These are phyloP conservation scores for Stagonosporopsis chrysanthemi DNA, from an alignment of 2,329 filamentous ascomycete species.

Conservation along the genomic window DNA sequence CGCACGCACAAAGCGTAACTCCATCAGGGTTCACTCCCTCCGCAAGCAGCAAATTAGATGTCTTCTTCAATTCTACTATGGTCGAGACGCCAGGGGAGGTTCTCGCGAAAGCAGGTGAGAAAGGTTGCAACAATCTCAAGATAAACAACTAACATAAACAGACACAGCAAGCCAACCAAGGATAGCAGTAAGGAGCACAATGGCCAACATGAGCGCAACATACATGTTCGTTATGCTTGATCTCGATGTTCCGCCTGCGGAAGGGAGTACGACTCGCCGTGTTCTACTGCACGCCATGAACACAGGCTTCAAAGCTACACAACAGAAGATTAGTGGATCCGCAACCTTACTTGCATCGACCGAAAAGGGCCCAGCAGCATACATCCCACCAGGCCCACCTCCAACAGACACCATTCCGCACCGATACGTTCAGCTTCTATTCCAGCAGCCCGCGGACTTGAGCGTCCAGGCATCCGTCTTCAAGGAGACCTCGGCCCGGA, in stretches of 20 bases:
- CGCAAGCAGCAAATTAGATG: conserved; percentile 37
- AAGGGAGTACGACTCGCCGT: conserved; percentile 36
- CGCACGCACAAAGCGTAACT: conserved; percentile 40
- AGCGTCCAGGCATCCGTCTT: conserved; percentile 34
- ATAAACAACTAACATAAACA: conserved; percentile 23
- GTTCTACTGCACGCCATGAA: conserved; percentile 45
- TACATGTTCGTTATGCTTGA: conserved; percentile 50
- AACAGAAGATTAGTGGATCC: conserved; percentile 31
- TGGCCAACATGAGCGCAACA: conserved; percentile 26
- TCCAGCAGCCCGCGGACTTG: conserved; percentile 40
- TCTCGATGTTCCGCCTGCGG: conserved; percentile 42
- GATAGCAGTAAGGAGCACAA: conserved; percentile 33
- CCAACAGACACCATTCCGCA: conserved; percentile 44
- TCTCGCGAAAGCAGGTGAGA: conserved; percentile 41
- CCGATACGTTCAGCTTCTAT: conserved; percentile 47
- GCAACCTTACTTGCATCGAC: conserved; percentile 37
- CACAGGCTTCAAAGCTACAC: conserved; percentile 44
- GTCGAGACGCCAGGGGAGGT: conserved; percentile 39
- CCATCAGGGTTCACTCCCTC: conserved; percentile 41
- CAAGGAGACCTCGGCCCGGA: conserved; percentile 27
- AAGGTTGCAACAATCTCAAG: neutral
- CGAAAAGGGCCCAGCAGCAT: conserved; percentile 41
- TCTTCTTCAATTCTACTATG: conserved; percentile 43
- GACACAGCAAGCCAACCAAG: conserved; percentile 38
- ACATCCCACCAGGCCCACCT: conserved; percentile 44